Evolutionary conservation across 129 eudicot genomes (phyloP), one percentile per base, ranked within the genome.

Genomic region (Artemisia argyi): DNA sequence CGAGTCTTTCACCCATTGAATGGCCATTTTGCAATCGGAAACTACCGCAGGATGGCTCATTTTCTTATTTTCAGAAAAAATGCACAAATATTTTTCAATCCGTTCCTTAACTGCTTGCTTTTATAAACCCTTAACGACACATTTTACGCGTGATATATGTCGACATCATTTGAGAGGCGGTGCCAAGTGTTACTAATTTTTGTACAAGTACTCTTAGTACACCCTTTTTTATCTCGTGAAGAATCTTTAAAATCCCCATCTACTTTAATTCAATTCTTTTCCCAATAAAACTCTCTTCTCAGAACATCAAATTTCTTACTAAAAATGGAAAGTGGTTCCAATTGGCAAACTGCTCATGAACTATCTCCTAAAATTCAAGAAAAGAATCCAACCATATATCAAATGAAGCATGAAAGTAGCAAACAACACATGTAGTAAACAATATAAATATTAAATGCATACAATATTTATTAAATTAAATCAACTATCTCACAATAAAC

Each of bases 1-100:
- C 74, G 72, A 80, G 72, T 86, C 97, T 81, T 89, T 92, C 12
- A 76, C 59, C 7, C 74, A 57, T 70, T 84, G 88, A 14, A 73
- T 81, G 30, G 86, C 76, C 28, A 73, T 42, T 61, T 74, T 78
- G 35, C 65, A 32, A 54, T 81, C 86, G 76, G 68, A 72, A 19
- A 66, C 81, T 14, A 78, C 81, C 47, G 72, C 75, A 69, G 82
- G 71, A 10, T 78, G 85, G 77, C 82, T 79, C 95, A 89, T 89
- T 75, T 72, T 47, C 71, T 55, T 61, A 32, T 3, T 39, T 8
- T 7, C 10, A 39, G 46, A 17, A 20, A 44, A 74, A 57, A 32
- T 20, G 39, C 77, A 63, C 73, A 71, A 63, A 64, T 54, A 53
- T 54, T 53, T 39, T 71, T 55, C 35, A 48, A 16, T 26, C 52